Base-by-base conservation (phyloP, 495 filamentous ascomycete species). In the Podospora appendiculata region DNA sequence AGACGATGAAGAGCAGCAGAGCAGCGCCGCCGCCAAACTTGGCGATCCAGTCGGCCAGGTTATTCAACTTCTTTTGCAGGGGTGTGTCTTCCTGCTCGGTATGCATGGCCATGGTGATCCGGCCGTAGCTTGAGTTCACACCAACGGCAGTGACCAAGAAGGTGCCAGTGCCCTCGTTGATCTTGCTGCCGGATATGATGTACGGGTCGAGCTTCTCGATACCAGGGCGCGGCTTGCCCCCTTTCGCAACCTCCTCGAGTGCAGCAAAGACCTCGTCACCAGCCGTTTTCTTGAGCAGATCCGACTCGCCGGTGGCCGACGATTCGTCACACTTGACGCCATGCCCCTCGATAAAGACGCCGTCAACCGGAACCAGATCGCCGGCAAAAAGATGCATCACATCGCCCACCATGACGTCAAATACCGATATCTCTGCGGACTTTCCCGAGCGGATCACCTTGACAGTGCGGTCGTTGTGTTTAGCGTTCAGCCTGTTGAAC, bases 41-140 rank as follows among this genome's bases (percentile, higher is more conserved):
- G 32, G 92, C 91, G 51, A 97, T 96, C 58, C 87, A 86, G 63
- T 93, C 88, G 34, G 92, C 92, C 41, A 97, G 76, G 16, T 81
- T 72, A 59, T 94, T 95, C 51, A 97, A 76, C 69, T 97, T 97
- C 19, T 83, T 85, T 67, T 97, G 92, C 43, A 97, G 73, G 8
- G 92, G 92, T 2, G 92, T 97, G 8, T 89, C 89, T 57, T 96
- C 91, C 57, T 83, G 83, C 53, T 92, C 88, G 45, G 92, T 88
- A 45, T 86, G 88, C 46, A 96, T 78, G 40, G 89, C 87, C 89
- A 97, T 93, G 81, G 95, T 85, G 45, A 89, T 95, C 60, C 90
- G 91, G 41, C 92, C 92, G 61, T 91, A 89, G 52, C 81, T 87
- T 3, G 91, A 89, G 64, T 96, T 79, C 32, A 93, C 77, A 54